Evolutionary conservation across 2,329 filamentous ascomycete genomes (phyloP), one percentile per base, ranked within the genome.

Genomic region (Nothophoma quercina): DNA sequence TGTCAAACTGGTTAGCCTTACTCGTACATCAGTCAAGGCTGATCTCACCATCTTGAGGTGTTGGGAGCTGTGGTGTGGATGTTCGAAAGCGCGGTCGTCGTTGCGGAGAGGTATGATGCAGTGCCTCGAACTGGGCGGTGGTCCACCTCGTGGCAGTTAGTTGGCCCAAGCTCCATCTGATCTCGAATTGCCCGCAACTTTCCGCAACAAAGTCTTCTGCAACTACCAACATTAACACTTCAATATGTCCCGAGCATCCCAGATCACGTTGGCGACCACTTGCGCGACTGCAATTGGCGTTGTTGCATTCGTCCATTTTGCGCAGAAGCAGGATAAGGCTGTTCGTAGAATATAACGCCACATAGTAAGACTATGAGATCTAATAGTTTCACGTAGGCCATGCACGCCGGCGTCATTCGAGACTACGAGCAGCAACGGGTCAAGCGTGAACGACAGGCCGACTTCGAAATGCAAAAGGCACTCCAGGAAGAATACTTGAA

Each of bases 391-490:
- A 25, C 21, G 26, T 58, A 93, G 95, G 90, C 91, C 51, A 99
- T 99, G 95, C 95, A 99, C 70, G 85, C 89, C 62, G 95, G 95
- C 35, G 95, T 99, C 33, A 80, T 98, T 60, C 90, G 93, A 59
- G 95, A 99, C 70, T 89, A 97, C 82, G 93, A 98, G 71, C 91
- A 96, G 70, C 93, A 96, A 73, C 87, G 90, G 36, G 74, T 97
- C 61, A 97, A 97, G 78, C 84, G 85, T 62, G 95, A 99, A 75
- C 88, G 95, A 53, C 90, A 96, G 74, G 85, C 92, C 43, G 95
- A 99, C 72, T 99, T 99, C 69, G 93, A 98, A 60, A 86, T 96
- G 84, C 95, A 99, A 72, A 85, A 83, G 58, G 84, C 83, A 6
- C 79, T 99, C 39, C 93, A 98, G 77, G 85, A 88, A 67, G 90